Percentiles rank a stretch among this genome's conserved stretches.
Conservation (phyloP, 169 alveolate species). For the Nephromyces sp. region DNA sequence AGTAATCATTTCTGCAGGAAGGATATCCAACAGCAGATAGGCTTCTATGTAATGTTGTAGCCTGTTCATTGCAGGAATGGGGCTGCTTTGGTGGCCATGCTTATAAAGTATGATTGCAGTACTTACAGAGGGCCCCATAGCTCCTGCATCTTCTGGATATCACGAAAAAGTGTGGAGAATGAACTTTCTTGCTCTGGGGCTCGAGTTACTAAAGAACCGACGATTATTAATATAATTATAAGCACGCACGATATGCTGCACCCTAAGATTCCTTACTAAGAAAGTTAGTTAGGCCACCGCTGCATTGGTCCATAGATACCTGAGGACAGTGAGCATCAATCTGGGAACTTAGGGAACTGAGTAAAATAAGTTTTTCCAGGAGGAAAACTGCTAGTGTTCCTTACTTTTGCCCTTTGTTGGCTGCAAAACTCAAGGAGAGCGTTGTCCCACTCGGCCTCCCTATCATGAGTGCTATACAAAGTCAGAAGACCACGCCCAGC, state of each 20-base stretch:
- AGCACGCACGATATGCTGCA: background rate
- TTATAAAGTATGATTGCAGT: no score
- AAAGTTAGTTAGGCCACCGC: background rate
- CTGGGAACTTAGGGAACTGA: no score
- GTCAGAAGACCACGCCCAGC: background rate
- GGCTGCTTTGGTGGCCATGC: no score
- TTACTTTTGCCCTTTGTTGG: background rate
- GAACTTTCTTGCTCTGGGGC: background rate
- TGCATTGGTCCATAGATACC: constrained; percentile 1
- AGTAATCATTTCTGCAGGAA: background rate
- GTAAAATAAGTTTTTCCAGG: no score
- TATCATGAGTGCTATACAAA: background rate
- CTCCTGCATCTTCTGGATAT: background rate
- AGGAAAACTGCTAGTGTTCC: no score
- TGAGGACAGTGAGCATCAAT: no score
- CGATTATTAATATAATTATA: no score
- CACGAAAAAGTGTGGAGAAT: background rate
- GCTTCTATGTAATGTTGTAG: background rate
- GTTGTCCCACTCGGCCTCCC: background rate
- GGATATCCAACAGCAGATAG: background rate
- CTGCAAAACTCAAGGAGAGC: background rate
- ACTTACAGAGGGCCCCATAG: background rate
- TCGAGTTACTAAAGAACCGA: background rate
- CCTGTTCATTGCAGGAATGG: no score
- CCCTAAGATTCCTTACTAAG: no score